A percentile compares a stretch with the other conserved stretches of the same genome.
Evolutionary conservation across 306 rosid genomes (phyloP).

Genomic region (Vigna unguiculata): DNA sequence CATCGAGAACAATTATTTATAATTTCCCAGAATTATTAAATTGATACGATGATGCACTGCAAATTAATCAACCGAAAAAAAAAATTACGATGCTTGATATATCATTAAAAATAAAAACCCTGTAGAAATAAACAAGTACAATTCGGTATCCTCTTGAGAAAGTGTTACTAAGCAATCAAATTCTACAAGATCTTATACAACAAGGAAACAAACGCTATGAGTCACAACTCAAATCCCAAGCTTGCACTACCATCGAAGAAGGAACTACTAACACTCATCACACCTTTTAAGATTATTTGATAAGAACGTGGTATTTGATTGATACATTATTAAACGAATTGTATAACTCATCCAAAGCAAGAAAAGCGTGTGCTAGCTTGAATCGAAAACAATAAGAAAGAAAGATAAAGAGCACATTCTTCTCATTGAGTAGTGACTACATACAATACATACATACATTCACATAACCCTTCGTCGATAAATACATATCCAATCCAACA

Average conservation of each 20-base stretch:
- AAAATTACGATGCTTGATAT: not conserved
- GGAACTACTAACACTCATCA: not conserved
- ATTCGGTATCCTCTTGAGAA: not conserved
- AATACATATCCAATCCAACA: not conserved
- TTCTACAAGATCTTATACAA: not conserved
- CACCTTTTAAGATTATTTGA: not conserved
- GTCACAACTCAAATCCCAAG: not conserved
- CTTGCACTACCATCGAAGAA: not conserved
- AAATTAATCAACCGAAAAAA: not conserved
- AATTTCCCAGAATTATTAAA: not conserved
- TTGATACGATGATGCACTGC: too few species aligned
- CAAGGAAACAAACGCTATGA: too few species aligned
- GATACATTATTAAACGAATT: not conserved
- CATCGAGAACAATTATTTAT: not conserved
- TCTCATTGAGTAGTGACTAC: not conserved
- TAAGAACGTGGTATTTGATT: not conserved
- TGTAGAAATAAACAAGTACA: not conserved
- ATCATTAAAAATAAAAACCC: not conserved
- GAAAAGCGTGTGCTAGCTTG: not conserved
- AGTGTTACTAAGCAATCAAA: not conserved
- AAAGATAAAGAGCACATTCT: not conserved
- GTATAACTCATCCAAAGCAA: constrained; percentile 10
- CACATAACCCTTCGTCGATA: not conserved
- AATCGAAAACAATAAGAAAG: not conserved
- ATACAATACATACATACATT: not conserved